phyloP scores from a whole-genome alignment of 805 yeast genomes.

The Lipomyces sp. region DNA sequence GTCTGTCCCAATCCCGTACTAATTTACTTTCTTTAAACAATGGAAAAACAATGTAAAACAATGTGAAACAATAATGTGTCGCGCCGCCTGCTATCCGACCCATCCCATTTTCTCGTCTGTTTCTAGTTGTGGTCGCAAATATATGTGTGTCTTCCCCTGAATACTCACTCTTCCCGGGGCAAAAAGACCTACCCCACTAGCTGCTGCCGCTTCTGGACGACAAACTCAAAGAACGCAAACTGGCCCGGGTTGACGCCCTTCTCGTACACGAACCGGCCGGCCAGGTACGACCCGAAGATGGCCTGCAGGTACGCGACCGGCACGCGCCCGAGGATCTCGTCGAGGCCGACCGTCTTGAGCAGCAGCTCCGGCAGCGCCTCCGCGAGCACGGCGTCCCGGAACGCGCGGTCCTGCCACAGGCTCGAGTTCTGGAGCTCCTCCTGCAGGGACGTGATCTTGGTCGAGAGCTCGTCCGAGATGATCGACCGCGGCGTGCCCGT shows the following conservation, averaged over 20 bases:
- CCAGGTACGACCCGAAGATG: slow-evolving; percentile 79
- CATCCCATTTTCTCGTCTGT: no score
- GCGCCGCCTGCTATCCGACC: no score
- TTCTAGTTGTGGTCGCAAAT: no score
- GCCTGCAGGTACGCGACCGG: slow-evolving; percentile 88
- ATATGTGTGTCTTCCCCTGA: no score
- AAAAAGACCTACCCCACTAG: background rate
- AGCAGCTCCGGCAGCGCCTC: slow-evolving; percentile 78
- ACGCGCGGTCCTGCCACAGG: slow-evolving; percentile 76
- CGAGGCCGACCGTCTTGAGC: slow-evolving; percentile 58
- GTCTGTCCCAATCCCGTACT: no score
- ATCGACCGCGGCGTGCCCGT: slow-evolving; percentile 59
- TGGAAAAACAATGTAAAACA: no score
- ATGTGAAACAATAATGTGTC: no score
- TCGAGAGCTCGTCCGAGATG: slow-evolving; percentile 78
- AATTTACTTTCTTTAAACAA: no score
- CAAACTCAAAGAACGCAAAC: slow-evolving; percentile 47
- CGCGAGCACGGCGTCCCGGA: slow-evolving; percentile 71
- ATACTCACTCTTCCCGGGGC: no score
- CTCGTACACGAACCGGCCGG: slow-evolving; percentile 79
- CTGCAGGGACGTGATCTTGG: slow-evolving; percentile 76
- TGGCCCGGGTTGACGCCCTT: slow-evolving; percentile 77
- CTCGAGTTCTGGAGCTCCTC: slow-evolving; percentile 79
- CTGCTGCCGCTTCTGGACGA: slow-evolving; percentile 32
- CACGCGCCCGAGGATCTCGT: slow-evolving; percentile 65